phyloP scores from a whole-genome alignment of 179 eudicot species.

The Patellifolia procumbens region DNA sequence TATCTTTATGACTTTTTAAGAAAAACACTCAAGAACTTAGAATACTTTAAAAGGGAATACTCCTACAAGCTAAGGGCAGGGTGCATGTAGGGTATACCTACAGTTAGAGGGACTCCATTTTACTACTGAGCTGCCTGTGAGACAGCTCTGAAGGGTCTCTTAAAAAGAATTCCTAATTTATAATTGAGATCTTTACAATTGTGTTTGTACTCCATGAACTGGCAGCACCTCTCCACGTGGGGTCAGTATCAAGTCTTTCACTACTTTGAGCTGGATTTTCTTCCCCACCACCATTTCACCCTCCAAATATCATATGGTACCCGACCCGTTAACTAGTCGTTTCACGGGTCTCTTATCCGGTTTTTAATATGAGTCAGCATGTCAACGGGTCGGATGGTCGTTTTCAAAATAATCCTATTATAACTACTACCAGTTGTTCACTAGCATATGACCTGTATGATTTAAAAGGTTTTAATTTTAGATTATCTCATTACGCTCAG shows the following conservation, averaged over 20 bases:
- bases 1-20: not conserved
- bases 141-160: conserved; percentile 28
- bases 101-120: conserved; percentile 15
- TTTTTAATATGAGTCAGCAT: too few relatives aligned
- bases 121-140: conserved; percentile 30
- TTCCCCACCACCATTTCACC: not conserved
- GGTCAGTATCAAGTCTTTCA: conserved; percentile 28
- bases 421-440: too few relatives aligned
- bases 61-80: not conserved
- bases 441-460: too few relatives aligned
- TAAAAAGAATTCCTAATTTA: conserved; percentile 3
- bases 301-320: not conserved
- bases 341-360: too few relatives aligned
- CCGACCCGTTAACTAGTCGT: not conserved
- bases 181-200: conserved; percentile 21
- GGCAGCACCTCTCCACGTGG: conserved; percentile 34
- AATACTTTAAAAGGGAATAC: too few relatives aligned
- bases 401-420: too few relatives aligned
- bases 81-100: conserved; percentile 3
- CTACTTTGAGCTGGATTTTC: conserved; percentile 27
- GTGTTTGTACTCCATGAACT: conserved; percentile 20
- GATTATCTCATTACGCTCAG: too few relatives aligned
- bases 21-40: not conserved
- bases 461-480: too few relatives aligned
- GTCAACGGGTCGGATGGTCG: too few relatives aligned